phyloP scores from a whole-genome alignment of 768 basidiomycete genomes.

The Lactarius tabidus region DNA sequence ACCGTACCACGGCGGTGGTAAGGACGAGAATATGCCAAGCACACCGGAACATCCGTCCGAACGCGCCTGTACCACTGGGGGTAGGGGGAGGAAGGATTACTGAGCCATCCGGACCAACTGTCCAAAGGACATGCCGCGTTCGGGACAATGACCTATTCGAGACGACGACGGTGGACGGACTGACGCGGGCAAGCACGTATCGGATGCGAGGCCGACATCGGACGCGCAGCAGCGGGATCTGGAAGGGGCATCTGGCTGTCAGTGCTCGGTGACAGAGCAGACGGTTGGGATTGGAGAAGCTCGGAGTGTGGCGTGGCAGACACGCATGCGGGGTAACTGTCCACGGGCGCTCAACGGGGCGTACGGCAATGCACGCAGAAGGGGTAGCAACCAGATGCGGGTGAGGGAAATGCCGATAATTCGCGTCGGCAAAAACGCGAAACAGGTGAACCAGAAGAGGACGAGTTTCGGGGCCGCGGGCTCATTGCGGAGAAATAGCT shows the following conservation, averaged over 20 bases:
- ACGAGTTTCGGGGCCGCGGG: constrained; percentile 1
- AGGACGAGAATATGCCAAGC: not conserved
- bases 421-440: not conserved
- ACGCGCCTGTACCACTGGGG: not conserved
- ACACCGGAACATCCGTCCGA: not conserved
- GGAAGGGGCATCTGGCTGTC: constrained; percentile 15
- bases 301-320: constrained; percentile 22
- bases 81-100: not conserved
- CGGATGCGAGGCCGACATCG: constrained; percentile 13
- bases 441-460: not conserved
- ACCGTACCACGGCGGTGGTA: not conserved
- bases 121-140: not conserved
- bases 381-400: constrained; percentile 2
- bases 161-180: not conserved
- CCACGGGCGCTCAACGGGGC: constrained; percentile 5
- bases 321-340: constrained; percentile 22
- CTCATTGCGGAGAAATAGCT: constrained; percentile 6
- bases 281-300: constrained; percentile 20
- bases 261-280: constrained; percentile 5
- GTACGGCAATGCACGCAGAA: constrained; percentile 15
- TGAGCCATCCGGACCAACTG: not conserved
- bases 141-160: not conserved
- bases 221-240: constrained; percentile 1
- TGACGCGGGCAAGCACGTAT: not conserved
- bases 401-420: constrained; percentile 11